Percentiles rank a stretch among this genome's conserved stretches.
Evolutionary conservation across 352 stramenopile genomes (phyloP).

Genomic region (Sclerospora graminicola): DNA sequence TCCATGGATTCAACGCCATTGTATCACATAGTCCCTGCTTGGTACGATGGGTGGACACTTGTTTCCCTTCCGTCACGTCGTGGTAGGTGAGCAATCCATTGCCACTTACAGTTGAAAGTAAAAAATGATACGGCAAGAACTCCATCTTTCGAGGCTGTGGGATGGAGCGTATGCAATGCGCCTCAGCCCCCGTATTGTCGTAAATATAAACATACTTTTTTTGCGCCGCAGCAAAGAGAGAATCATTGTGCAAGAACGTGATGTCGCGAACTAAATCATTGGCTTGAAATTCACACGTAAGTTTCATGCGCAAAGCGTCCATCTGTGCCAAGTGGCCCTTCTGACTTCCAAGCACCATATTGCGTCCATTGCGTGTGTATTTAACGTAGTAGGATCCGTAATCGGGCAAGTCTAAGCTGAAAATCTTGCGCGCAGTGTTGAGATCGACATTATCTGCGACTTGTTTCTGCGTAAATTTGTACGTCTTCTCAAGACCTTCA

Average conservation of each 20-base stretch:
- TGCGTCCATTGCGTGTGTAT: slow-evolving; percentile 94
- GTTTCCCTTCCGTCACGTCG: slow-evolving; percentile 92
- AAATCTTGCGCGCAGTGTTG: slow-evolving; percentile 93
- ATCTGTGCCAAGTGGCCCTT: slow-evolving; percentile 94
- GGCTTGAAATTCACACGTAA: slow-evolving; percentile 91
- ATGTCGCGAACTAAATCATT: slow-evolving; percentile 93
- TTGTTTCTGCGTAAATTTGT: slow-evolving; percentile 91
- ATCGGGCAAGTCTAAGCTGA: slow-evolving; percentile 88
- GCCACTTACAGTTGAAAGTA: slow-evolving; percentile 93
- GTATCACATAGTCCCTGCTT: slow-evolving; percentile 88
- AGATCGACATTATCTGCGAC: slow-evolving; percentile 83
- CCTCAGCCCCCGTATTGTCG: slow-evolving; percentile 93
- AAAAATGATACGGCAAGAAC: slow-evolving; percentile 98
- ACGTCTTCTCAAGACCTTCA: slow-evolving; percentile 95
- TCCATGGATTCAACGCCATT: slow-evolving; percentile 94
- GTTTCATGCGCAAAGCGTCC: slow-evolving; percentile 87
- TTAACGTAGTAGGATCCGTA: slow-evolving; percentile 90
- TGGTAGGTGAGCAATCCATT: slow-evolving; percentile 90
- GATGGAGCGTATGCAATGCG: slow-evolving; percentile 93
- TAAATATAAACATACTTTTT: slow-evolving; percentile 99
- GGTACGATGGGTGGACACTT: slow-evolving; percentile 88
- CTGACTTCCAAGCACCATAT: slow-evolving; percentile 88
- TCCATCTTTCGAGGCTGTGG: slow-evolving; percentile 88
- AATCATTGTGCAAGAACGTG: slow-evolving; percentile 96
- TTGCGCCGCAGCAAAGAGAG: slow-evolving; percentile 94